Base-by-base conservation (phyloP, 2,329 filamentous ascomycete genomes). In the Plenodomus biglobosus region DNA sequence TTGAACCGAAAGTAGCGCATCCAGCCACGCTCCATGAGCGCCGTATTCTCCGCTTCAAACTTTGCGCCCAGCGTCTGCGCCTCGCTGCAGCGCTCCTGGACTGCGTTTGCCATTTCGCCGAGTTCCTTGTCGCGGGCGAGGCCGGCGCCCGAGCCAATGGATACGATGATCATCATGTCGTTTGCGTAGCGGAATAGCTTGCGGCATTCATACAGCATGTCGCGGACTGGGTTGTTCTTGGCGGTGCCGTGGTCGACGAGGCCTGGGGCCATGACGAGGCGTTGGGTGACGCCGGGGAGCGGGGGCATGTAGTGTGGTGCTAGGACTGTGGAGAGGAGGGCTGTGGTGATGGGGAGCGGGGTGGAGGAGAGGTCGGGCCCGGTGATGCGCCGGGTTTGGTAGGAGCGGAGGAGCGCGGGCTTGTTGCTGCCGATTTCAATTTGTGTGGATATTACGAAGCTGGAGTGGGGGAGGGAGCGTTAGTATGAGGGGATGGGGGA, bases 1-100 rank as follows among this genome's bases (percentile, higher is more conserved):
- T 68, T 56, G 50, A 69, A 69, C 10, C 66, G 50, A 42, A 67
- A 69, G 40, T 65, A 69, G 46, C 64, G 63, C 60, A 69, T 61
- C 65, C 66, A 69, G 1, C 54, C 52, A 11, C 58, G 46, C 15
- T 63, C 57, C 41, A 68, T 66, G 13, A 66, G 42, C 2, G 48
- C 55, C 8, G 40, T 40, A 39, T 64, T 52, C n/a, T 69, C 65
- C 2, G 20, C 35, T 19, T 66, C 58, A 20, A 68, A 69, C 34
- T 62, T 64, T 1, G 60, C 53, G 17, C 52, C 53, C 50, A 51
- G 54, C 1, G 19, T 27, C 15, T 53, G 39, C 4, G 61, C 61
- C 37, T 69, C 62, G 0, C 34, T 36, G 4, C 47, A 48, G 10
- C 65, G 38, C 10, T 62, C 58, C 15, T 55, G 49, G 15, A 69